Evolutionary conservation across 2,329 filamentous ascomycete genomes (phyloP).

Genomic region (Colletotrichum costaricense): DNA sequence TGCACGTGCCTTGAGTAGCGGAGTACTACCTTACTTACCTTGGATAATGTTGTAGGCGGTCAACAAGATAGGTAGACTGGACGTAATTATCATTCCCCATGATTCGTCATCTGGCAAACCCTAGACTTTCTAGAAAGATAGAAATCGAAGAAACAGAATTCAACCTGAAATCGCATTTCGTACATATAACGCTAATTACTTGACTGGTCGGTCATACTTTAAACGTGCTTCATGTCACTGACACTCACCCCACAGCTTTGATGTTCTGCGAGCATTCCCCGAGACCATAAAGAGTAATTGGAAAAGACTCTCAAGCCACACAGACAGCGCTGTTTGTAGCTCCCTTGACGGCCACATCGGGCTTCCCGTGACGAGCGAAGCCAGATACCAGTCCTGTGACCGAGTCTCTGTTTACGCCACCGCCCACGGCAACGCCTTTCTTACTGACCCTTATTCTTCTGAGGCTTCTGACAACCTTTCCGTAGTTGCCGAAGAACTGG

Average conservation of each 20-base stretch:
- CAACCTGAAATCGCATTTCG: not conserved
- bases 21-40: no score
- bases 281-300: not conserved
- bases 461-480: conserved; percentile 53
- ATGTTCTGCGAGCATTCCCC: not conserved
- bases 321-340: not conserved
- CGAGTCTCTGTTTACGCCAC: conserved; percentile 52
- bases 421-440: conserved; percentile 56
- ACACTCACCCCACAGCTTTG: not conserved
- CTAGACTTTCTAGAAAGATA: no score
- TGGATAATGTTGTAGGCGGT: no score
- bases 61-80: no score
- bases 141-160: not conserved
- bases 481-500: conserved; percentile 65
- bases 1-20: no score
- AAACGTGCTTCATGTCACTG: not conserved
- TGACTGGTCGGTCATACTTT: no score
- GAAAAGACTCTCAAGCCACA: not conserved
- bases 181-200: not conserved
- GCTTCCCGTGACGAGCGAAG: conserved; percentile 36
- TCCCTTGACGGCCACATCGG: not conserved
- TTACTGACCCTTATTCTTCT: conserved; percentile 43
- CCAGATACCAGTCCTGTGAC: conserved; percentile 53
- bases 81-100: no score
- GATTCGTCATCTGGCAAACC: no score